Evolutionary conservation across 2,329 filamentous ascomycete species (phyloP), one percentile per base, ranked within the genome.

Genomic region (Penicillium sclerotigenum): DNA sequence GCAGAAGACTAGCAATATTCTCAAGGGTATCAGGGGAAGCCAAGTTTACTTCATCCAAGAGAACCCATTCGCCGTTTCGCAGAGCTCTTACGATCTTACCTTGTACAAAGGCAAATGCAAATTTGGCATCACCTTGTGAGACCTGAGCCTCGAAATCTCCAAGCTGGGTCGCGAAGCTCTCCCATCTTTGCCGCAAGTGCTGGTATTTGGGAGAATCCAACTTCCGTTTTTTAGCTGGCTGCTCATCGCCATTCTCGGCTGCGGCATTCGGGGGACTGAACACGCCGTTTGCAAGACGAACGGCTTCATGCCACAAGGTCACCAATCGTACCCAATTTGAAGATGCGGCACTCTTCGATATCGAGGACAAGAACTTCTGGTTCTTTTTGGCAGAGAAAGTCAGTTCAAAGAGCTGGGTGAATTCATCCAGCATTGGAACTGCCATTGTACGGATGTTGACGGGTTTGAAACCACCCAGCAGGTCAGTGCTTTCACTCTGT

Each of bases 11-110:
- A 5, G 91, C 89, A 56, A 99, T 89, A 60, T 91, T 92, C 73
- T 99, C 94, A 4, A 99, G 78, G 0, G 94, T 97, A 70, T 99
- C 95, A 0, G 94, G 87, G 0, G 93, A 93, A 6, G 94, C 94
- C 59, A 99, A 77, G 70, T 99, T 99, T 68, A 99, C 96, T 73
- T 99, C 94, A 70, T 99, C 94, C 26, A 97, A 81, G 18, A 99
- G 81, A 28, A 99, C 89, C 94, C 94, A 99, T 72, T 97, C 91
- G 8, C 94, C 94, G 68, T 97, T 96, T 38, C 93, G 84, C 24
- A 93, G 87, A n/a, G 95, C 94, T 75, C 95, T 95, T 55, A 99
- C 88, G 59, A 99, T 89, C 66, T 95, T 96, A 59, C 94, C 93
- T 73, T 99, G 94, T 0, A 97, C 84, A 69, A 99, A 99, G 0